Percentiles rank a stretch among this genome's conserved stretches.
phyloP scores from a whole-genome alignment of 2,329 filamentous ascomycete species.

The Colletotrichum tanaceti region DNA sequence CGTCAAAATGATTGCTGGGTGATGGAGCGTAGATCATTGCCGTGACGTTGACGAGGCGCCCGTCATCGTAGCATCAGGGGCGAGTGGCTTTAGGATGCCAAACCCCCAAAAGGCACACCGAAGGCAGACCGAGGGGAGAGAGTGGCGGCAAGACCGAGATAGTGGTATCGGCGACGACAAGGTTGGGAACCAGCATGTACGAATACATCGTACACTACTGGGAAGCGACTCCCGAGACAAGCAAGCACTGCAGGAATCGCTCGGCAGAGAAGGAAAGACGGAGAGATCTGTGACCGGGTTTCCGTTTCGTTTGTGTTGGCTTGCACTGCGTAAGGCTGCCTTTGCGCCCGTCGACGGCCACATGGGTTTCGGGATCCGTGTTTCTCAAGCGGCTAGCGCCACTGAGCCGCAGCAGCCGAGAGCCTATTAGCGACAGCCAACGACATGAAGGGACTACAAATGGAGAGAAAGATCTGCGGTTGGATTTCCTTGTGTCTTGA shows the following conservation, averaged over 20 bases:
- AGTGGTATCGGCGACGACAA: not conserved
- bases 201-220: too few relatives aligned
- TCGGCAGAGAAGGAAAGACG: not conserved
- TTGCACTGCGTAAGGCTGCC: slow-evolving; percentile 2
- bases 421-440: not conserved
- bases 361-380: slow-evolving; percentile 9
- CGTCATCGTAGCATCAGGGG: not conserved
- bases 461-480: slow-evolving; percentile 2
- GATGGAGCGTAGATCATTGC: not conserved
- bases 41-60: not conserved
- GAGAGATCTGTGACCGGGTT: not conserved
- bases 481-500: slow-evolving; percentile 12
- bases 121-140: slow-evolving; percentile 24
- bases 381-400: slow-evolving; percentile 11
- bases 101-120: slow-evolving; percentile 12
- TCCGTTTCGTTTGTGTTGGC: not conserved
- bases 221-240: too few relatives aligned
- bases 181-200: not conserved
- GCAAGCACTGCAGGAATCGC: not conserved
- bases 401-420: slow-evolving; percentile 16
- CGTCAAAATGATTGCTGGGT: not conserved
- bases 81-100: slow-evolving; percentile 22
- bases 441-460: not conserved
- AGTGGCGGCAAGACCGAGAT: not conserved
- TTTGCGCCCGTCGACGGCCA: slow-evolving; percentile 1